These are phyloP conservation scores for Artomyces pyxidatus DNA, from an alignment of 768 basidiomycete species.

Conservation along the genomic window DNA sequence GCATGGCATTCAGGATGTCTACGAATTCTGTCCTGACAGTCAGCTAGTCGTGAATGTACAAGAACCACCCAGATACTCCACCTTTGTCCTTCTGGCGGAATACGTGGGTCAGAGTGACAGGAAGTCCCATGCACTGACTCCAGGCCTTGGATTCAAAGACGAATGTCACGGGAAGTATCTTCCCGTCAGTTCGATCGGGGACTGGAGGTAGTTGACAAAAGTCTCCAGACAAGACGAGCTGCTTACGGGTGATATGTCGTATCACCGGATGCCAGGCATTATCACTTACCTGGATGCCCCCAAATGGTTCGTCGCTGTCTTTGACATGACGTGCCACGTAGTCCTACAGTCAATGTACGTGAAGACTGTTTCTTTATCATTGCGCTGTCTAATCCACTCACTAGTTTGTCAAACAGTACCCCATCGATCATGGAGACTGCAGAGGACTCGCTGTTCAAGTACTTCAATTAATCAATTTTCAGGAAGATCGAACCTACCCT, in stretches of 20 bases:
- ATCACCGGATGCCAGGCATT: background rate
- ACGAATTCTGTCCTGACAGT: slow-evolving; percentile 39
- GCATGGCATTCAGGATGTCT: slow-evolving; percentile 83
- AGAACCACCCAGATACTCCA: slow-evolving; percentile 15
- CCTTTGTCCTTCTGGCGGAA: slow-evolving; percentile 86
- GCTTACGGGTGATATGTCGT: background rate
- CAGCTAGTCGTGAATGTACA: background rate
- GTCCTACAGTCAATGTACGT: slow-evolving; percentile 38
- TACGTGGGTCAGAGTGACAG: slow-evolving; percentile 58
- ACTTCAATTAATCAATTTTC: background rate
- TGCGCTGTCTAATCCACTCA: slow-evolving; percentile 20
- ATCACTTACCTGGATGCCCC: slow-evolving; percentile 68
- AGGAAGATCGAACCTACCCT: slow-evolving; percentile 42
- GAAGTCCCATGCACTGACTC: slow-evolving; percentile 50
- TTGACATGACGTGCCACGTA: slow-evolving; percentile 54
- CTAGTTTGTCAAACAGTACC: slow-evolving; percentile 72
- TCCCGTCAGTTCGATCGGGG: slow-evolving; percentile 38
- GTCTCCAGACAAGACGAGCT: slow-evolving; percentile 83
- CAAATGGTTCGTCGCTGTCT: slow-evolving; percentile 52
- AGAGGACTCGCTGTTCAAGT: background rate
- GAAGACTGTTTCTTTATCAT: slow-evolving; percentile 19
- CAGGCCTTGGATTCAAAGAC: slow-evolving; percentile 79
- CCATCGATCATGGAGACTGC: slow-evolving; percentile 90
- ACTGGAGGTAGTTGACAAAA: slow-evolving; percentile 91
- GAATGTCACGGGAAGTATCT: slow-evolving; percentile 46